Conservation (phyloP, 495 filamentous ascomycete genomes). For the Tuber magnatum region DNA sequence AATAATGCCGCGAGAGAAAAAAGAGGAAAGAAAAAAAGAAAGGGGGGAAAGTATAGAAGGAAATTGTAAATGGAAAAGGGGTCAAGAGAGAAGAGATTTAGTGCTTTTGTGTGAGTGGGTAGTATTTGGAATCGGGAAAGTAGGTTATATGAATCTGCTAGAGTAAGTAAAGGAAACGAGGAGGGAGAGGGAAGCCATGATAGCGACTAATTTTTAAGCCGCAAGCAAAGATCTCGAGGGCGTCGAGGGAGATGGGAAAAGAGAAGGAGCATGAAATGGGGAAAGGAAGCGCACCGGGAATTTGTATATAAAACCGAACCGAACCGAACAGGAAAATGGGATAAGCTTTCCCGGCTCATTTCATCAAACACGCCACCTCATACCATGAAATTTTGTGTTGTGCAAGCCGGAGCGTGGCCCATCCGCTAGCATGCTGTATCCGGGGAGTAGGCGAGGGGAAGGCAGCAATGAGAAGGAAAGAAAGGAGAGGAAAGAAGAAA, state of each 20-base stretch:
- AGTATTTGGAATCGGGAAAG: neutral
- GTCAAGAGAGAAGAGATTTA: neutral
- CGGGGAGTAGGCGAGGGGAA: neutral
- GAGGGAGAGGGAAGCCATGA: neutral
- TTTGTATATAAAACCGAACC: slow-evolving; percentile 7
- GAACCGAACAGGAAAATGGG: neutral
- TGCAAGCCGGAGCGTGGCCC: neutral
- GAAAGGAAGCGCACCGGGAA: neutral
- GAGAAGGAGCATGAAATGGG: neutral
- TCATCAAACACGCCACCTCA: slow-evolving; percentile 31
- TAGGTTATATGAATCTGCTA: neutral
- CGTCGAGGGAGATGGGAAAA: slow-evolving; percentile 3
- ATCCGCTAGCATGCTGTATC: neutral
- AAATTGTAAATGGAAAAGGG: neutral
- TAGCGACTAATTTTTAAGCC: neutral
- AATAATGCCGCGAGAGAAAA: neutral
- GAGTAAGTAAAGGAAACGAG: neutral
- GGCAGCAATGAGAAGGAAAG: neutral
- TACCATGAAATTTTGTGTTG: slow-evolving; percentile 5
- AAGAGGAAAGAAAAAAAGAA: neutral
- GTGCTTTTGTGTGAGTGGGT: neutral
- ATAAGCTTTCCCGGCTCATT: slow-evolving; percentile 7
- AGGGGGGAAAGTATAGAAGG: neutral
- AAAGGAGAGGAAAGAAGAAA: neutral
- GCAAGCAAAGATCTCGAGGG: slow-evolving; percentile 11